phyloP scores from a whole-genome alignment of 768 basidiomycete genomes.

The Agaricus sinodeliciosus region DNA sequence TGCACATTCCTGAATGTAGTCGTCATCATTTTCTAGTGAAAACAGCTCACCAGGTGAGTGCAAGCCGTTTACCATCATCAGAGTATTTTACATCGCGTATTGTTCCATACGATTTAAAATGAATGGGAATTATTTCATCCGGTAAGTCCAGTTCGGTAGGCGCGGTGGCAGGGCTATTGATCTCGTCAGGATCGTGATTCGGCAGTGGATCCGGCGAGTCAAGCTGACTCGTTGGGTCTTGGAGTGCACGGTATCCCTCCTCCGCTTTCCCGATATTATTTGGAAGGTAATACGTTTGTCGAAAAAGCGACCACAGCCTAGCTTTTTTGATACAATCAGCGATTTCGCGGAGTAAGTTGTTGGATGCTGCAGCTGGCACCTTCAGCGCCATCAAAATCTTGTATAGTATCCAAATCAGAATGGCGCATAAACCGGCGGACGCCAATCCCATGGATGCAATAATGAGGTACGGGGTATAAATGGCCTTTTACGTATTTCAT shows the following conservation, averaged over 20 bases:
- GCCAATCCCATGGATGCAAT: conserved; percentile 1
- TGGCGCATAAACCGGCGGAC: conserved; percentile 1
- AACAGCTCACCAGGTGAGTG: conserved; percentile 4
- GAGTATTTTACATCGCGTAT: conserved; percentile 4
- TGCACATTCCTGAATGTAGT: not conserved
- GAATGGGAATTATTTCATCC: not conserved
- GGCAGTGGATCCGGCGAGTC: not conserved
- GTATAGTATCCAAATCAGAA: conserved; percentile 2
- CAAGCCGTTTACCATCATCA: conserved; percentile 5
- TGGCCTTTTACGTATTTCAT: not conserved
- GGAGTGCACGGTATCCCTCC: not conserved
- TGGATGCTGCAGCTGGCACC: too few relatives aligned
- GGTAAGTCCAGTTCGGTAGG: not conserved
- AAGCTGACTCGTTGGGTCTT: not conserved
- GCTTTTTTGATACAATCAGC: not conserved
- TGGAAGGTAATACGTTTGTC: not conserved
- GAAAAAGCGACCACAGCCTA: not conserved
- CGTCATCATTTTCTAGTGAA: not conserved
- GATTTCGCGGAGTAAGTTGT: too few relatives aligned
- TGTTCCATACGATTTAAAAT: not conserved
- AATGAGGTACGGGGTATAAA: conserved; percentile 1
- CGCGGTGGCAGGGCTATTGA: not conserved
- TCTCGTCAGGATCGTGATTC: too few relatives aligned
- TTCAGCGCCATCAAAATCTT: not conserved
- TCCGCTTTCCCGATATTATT: not conserved